Percentiles rank a stretch among this genome's conserved stretches.
Evolutionary conservation across 768 basidiomycete genomes (phyloP).

Genomic region (Butyriboletus loyo): DNA sequence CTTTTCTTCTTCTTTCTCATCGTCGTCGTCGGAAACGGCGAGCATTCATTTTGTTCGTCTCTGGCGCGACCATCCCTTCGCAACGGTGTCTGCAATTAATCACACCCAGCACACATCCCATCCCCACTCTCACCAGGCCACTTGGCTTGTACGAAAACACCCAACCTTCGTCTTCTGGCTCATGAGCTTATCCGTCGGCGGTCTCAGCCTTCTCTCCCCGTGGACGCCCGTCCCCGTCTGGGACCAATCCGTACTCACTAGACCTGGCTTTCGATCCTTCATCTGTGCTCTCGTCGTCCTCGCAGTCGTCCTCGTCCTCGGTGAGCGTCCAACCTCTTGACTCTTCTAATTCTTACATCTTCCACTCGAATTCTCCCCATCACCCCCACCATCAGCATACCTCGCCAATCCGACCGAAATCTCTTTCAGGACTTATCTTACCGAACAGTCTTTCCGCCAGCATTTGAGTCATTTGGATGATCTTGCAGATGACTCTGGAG

Average conservation of each 20-base stretch:
- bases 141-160: conserved; percentile 35
- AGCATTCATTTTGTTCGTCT: conserved; percentile 4
- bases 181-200: conserved; percentile 66
- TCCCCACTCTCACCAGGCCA: conserved; percentile 34
- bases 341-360: background rate
- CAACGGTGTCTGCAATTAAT: conserved; percentile 43
- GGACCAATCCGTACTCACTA: conserved; percentile 48
- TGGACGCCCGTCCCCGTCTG: conserved; percentile 52
- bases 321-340: conserved; percentile 40
- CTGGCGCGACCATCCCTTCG: conserved; percentile 23
- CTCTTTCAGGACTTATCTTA: conserved; percentile 91
- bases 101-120: conserved; percentile 25
- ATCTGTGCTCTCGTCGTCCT: conserved; percentile 67
- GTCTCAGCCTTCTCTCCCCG: conserved; percentile 57
- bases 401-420: conserved; percentile 93
- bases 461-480: conserved; percentile 87
- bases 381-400: conserved; percentile 58
- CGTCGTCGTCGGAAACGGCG: conserved; percentile 17
- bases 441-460: conserved; percentile 95
- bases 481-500: conserved; percentile 46
- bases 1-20: conserved; percentile 15
- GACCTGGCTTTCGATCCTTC: conserved; percentile 66
- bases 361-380: background rate
- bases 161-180: conserved; percentile 50
- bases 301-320: conserved; percentile 68